Percentiles rank a stretch among this genome's conserved stretches.
Conservation (phyloP, 306 rosid species). For the Coriaria nepalensis region DNA sequence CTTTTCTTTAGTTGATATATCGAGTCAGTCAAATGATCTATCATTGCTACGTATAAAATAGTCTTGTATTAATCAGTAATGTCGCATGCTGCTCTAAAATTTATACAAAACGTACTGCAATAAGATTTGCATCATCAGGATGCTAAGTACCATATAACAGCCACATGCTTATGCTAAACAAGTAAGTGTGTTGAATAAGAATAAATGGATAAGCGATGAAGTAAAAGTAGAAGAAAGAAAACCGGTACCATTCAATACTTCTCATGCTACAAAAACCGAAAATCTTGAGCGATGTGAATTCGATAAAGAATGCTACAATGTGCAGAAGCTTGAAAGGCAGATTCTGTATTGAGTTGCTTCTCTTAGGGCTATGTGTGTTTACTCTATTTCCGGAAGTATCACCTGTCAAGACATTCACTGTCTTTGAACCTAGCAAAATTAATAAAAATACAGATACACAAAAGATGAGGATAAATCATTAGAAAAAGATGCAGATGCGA, state of each 20-base stretch:
- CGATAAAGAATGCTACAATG: constrained; percentile 30
- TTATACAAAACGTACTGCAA: no score
- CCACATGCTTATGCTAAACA: no score
- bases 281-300: constrained; percentile 17
- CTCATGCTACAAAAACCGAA: constrained; percentile 35
- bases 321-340: constrained; percentile 17
- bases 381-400: constrained; percentile 52
- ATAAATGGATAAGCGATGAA: background rate
- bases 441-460: no score
- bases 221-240: constrained; percentile 13
- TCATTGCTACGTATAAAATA: no score
- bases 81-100: no score
- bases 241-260: constrained; percentile 3
- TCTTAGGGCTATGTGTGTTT: constrained; percentile 45
- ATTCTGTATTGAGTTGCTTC: constrained; percentile 23
- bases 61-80: no score
- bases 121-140: no score
- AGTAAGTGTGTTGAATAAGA: no score
- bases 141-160: no score
- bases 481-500: background rate
- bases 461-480: no score
- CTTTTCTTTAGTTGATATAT: no score
- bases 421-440: constrained; percentile 37
- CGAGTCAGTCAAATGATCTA: no score
- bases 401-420: constrained; percentile 67